Evolutionary conservation across 2,329 filamentous ascomycete genomes (phyloP), one percentile per base, ranked within the genome.

Genomic region (Lachnellula occidentalis): DNA sequence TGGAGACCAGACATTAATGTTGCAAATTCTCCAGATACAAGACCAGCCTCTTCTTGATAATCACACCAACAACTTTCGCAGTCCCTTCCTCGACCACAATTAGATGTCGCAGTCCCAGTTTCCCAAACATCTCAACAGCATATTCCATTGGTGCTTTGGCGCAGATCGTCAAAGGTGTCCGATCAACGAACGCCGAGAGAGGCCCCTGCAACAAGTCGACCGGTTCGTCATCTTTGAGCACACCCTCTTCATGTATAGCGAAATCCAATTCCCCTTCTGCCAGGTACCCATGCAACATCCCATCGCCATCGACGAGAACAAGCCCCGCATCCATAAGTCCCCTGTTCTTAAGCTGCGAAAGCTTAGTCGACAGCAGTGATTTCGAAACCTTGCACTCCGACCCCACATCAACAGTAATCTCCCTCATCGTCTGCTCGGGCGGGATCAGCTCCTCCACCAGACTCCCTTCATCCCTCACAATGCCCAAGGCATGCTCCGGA

Each of bases 111-210:
- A 82, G 58, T 0, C 80, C 80, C 42, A 84, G 61, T 63, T 81
- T 81, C 3, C 74, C 75, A 69, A 83, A 82, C 74, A 83, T 78
- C 66, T 83, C 80, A 1, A 82, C 76, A 1, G 74, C 78, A 65
- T 80, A 80, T 64, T 84, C 81, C 61, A 83, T 71, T 9, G 80
- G 80, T 43, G 80, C 78, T 45, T 73, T 73, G 1, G 71, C 73
- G 52, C 72, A 76, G 5, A 83, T 66, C 1, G 69, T 75, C 54
- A 83, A 57, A 1, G 79, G 79, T 15, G 77, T 81, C 1, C 74
- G 70, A 62, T 83, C 80, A 1, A 83, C 73, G 58, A 82, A 78
- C 1, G 69, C 70, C 0, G 71, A 69, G 12, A 83, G 61, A 46
- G 65, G 55, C 5, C 67, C 69, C 12, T 61, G 51, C 5, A 65